Base-by-base conservation (phyloP, 176 grass and related monocot species). In the Canna indica region DNA sequence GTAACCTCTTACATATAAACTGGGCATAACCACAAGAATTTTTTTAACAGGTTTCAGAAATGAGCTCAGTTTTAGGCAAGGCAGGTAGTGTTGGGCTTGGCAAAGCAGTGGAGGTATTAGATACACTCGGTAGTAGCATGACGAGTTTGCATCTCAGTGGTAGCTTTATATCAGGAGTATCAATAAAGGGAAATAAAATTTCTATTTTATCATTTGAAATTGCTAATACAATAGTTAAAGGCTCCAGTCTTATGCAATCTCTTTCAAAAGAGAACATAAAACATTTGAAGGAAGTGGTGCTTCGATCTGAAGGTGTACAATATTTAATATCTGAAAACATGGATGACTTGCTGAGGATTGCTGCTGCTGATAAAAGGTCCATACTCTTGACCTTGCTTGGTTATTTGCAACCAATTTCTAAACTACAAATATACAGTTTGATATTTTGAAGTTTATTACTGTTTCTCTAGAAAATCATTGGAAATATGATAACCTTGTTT, bases 81-180 rank as follows among this genome's bases (percentile, higher is more conserved):
- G 87, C 91, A 77, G 67, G 91, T 81, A 90, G 77, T 69, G 83
- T 78, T 66, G 85, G 88, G 7, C 71, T 92, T 79, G 86, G 82
- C 24, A 97, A 90, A 77, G 94, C 94, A 36, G 94, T 97, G 34
- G 89, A 97, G 48, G 86, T 97, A 35, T 83, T 97, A 61, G 94
- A 97, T 54, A 97, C 94, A 77, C 88, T 97, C 75, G 94, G 94
- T 31, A 97, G 94, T 77, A 92, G 88, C 79, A 97, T 97, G 94
- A 82, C 86, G 66, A 97, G 62, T 58, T 73, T 73, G 71, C 50
- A 73, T 3, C 33, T 28, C 24, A 59, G 22, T 41, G 32, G 33
- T 59, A 34, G 52, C 9, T 73, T 73, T 73, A 12, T 73, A 38
- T 59, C 71, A 26, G 71, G 71, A 59, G 33, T 42, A 1, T n/a